These are phyloP conservation scores for Nakaseomyces delphensis DNA, from an alignment of 1,139 yeast genomes.

Conservation along the genomic window DNA sequence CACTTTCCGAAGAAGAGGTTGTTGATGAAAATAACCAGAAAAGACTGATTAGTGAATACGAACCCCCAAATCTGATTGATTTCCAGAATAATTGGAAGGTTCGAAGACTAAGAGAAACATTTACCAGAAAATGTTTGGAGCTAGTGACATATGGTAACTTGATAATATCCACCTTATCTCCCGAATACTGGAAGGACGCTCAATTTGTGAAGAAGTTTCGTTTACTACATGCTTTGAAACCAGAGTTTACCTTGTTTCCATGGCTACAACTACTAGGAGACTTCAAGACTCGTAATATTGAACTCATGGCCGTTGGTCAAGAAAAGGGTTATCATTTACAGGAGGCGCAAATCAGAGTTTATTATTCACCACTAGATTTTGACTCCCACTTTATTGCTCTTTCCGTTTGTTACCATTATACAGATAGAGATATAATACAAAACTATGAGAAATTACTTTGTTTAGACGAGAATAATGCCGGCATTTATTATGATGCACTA, in stretches of 20 bases:
- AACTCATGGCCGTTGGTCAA: constrained; percentile 8
- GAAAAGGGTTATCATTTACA: constrained; percentile 4
- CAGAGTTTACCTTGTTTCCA: constrained; percentile 33
- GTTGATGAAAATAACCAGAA: constrained; percentile 29
- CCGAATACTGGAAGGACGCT: constrained; percentile 9
- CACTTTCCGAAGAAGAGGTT: constrained; percentile 34
- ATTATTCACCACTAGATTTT: constrained; percentile 25
- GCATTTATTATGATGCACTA: constrained; percentile 64
- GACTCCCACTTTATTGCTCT: constrained; percentile 40
- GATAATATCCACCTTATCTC: constrained; percentile 17
- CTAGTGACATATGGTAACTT: constrained; percentile 40
- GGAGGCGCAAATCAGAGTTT: constrained; percentile 9
- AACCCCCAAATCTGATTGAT: constrained; percentile 52
- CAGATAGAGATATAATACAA: constrained; percentile 51
- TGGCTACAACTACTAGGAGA: constrained; percentile 41
- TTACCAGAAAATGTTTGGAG: constrained; percentile 43
- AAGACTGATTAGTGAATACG: constrained; percentile 32
- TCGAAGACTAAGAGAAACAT: constrained; percentile 36
- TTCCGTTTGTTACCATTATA: constrained; percentile 51
- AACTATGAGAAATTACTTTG: constrained; percentile 50
- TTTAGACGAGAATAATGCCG: constrained; percentile 46
- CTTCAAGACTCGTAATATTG: constrained; percentile 17
- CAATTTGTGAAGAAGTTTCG: constrained; percentile 29
- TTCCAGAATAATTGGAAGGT: constrained; percentile 24
- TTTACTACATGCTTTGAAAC: constrained; percentile 26